A percentile compares a stretch with the other conserved stretches of the same genome.
Conservation (phyloP, 768 basidiomycete genomes). For the Auriculariales sp. region DNA sequence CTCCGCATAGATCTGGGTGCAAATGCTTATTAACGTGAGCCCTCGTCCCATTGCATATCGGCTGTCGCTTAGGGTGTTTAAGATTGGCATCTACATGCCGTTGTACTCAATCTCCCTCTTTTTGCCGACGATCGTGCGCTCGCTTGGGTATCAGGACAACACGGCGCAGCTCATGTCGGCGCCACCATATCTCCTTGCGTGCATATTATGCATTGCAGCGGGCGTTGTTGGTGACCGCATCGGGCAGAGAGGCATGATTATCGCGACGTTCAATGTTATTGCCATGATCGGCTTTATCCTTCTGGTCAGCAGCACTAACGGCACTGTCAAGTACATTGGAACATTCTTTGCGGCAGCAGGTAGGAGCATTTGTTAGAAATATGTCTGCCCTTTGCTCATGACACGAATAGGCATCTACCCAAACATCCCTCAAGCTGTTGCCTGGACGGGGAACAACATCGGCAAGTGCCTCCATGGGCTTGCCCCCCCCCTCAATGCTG, state of each 20-base stretch:
- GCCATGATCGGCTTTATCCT: conserved; percentile 1
- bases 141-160: conserved; percentile 7
- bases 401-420: too few species aligned
- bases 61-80: conserved; percentile 26
- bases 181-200: conserved; percentile 13
- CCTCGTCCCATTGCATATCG: conserved; percentile 41
- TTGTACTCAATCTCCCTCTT: conserved; percentile 10
- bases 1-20: conserved; percentile 26
- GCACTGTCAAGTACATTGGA: conserved; percentile 2
- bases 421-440: too few species aligned
- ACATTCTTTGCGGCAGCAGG: conserved; percentile 3
- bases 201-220: conserved; percentile 8
- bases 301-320: background rate
- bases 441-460: too few species aligned
- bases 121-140: conserved; percentile 11
- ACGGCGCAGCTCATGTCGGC: conserved; percentile 13
- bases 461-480: too few species aligned
- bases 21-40: conserved; percentile 11
- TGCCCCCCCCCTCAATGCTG: too few species aligned
- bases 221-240: conserved; percentile 9
- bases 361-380: too few species aligned
- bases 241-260: conserved; percentile 8
- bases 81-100: background rate
- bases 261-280: background rate
- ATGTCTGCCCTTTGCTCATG: too few species aligned